phyloP scores from a whole-genome alignment of 2,329 filamentous ascomycete species.

The Nemania abortiva region DNA sequence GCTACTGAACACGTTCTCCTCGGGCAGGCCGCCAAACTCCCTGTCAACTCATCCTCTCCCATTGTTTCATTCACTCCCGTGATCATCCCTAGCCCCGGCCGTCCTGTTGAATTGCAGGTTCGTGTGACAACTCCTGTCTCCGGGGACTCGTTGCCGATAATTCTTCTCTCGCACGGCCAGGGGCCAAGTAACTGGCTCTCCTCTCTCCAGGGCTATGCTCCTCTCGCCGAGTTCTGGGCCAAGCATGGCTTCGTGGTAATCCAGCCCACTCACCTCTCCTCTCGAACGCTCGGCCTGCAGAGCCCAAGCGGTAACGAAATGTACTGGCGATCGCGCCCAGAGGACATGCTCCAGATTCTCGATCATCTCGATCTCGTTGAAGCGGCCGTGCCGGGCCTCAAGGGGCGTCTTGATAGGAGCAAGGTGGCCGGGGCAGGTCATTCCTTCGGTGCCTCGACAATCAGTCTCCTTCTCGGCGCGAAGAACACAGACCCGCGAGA shows the following conservation, averaged over 20 bases:
- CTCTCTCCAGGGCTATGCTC: constrained; percentile 57
- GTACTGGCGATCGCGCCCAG: constrained; percentile 51
- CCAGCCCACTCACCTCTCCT: constrained; percentile 58
- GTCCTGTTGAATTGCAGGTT: constrained; percentile 51
- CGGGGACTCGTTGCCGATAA: constrained; percentile 53
- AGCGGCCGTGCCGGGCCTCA: constrained; percentile 49
- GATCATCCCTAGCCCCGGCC: constrained; percentile 46
- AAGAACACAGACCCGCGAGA: constrained; percentile 52
- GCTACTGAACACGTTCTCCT: constrained; percentile 44
- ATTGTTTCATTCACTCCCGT: constrained; percentile 52
- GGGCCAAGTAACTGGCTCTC: constrained; percentile 55
- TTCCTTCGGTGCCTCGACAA: constrained; percentile 54
- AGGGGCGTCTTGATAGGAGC: constrained; percentile 52
- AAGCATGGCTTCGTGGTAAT: constrained; percentile 58
- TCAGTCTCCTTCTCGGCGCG: constrained; percentile 53
- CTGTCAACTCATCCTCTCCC: constrained; percentile 47
- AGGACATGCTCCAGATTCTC: constrained; percentile 55
- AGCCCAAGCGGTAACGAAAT: constrained; percentile 44
- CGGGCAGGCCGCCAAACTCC: constrained; percentile 51
- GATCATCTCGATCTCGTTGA: constrained; percentile 55
- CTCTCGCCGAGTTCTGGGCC: constrained; percentile 57
- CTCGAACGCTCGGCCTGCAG: constrained; percentile 48
- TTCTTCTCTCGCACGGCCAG: constrained; percentile 58
- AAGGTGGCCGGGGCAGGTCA: constrained; percentile 56
- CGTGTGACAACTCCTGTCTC: constrained; percentile 53